Base-by-base conservation (phyloP, 805 yeast genomes). In the Starmerella potacharoeniae region DNA sequence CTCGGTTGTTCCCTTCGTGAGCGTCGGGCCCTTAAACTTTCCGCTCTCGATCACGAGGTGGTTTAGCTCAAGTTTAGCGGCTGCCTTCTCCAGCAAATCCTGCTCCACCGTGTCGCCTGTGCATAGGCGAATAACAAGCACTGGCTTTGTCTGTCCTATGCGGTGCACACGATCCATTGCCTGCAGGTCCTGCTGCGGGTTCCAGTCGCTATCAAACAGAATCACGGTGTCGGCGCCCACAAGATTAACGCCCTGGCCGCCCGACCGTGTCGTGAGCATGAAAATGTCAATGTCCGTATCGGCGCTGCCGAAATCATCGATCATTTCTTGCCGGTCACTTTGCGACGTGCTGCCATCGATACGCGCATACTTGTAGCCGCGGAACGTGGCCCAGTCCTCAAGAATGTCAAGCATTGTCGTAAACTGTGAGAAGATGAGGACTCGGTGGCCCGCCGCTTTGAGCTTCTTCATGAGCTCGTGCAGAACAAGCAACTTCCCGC, bases 111-210 rank as follows among this genome's bases (percentile, higher is more conserved):
- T 86, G 61, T 85, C 81, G 40, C 79, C 77, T 9, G 86, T 77
- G 16, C 89, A 82, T 29, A 93, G 75, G 58, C 97, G 76, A 66
- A 83, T 87, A 0, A 91, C 78, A 28, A 86, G 74, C 5, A 90
- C 95, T 1, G 96, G 96, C 53, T 78, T 80, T 0, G 73, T 75
- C 67, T 91, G 98, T 0, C 97, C 97, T 53, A 93, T 87, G 65
- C 98, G 75, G 66, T 91, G 97, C 11, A 86, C 95, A 53, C 98
- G 75, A 64, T 90, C 97, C 81, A 91, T 91, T 0, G 97, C 97
- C 67, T 91, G 98, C 51, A 89, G 72, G 69, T 91, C 97, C 58
- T 88, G 95, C 65, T 91, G 97, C 0, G 97, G 98, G 64, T 91
- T 91, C 96, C 97, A 91, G 66, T 91, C 98, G 55, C 88, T 84